These are phyloP conservation scores for Vicia sativa DNA, from an alignment of 306 rosid genomes.

Conservation along the genomic window DNA sequence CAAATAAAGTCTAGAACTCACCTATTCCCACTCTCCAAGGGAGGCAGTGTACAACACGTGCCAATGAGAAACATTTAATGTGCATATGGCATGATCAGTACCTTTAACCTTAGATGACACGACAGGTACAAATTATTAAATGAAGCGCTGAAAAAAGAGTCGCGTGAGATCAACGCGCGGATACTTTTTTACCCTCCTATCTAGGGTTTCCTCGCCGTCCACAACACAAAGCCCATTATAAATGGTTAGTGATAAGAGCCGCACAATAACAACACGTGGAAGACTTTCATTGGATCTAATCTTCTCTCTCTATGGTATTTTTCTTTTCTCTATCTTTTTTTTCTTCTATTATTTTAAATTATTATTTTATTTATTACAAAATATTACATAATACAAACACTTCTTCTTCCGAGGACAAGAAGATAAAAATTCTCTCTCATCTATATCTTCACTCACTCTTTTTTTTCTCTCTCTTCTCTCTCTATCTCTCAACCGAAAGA, in stretches of 20 bases:
- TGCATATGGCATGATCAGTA: slow-evolving; percentile 64
- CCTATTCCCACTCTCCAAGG: slow-evolving; percentile 35
- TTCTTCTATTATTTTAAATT: neutral
- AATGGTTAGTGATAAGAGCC: slow-evolving; percentile 65
- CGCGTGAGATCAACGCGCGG: slow-evolving; percentile 63
- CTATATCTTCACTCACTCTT: neutral
- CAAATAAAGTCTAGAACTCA: slow-evolving; percentile 18
- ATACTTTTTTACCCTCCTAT: slow-evolving; percentile 26
- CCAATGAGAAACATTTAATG: slow-evolving; percentile 53
- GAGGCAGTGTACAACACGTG: slow-evolving; percentile 35
- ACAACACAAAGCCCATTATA: slow-evolving; percentile 37
- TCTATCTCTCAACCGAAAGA: slow-evolving; percentile 36
- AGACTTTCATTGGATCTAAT: neutral
- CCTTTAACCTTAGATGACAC: slow-evolving; percentile 65
- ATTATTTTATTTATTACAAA: neutral
- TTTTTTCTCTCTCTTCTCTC: no score
- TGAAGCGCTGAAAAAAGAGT: slow-evolving; percentile 31
- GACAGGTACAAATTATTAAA: slow-evolving; percentile 59
- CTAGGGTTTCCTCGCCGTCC: slow-evolving; percentile 80
- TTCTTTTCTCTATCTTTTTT: slow-evolving; percentile 30
- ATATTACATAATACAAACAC: slow-evolving; percentile 33
- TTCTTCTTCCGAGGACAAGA: slow-evolving; percentile 52
- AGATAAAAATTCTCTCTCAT: slow-evolving; percentile 50
- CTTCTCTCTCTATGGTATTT: slow-evolving; percentile 49
- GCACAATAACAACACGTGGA: slow-evolving; percentile 55